Conservation (phyloP, 2,329 filamentous ascomycete species). For the Aspergillus latus region DNA sequence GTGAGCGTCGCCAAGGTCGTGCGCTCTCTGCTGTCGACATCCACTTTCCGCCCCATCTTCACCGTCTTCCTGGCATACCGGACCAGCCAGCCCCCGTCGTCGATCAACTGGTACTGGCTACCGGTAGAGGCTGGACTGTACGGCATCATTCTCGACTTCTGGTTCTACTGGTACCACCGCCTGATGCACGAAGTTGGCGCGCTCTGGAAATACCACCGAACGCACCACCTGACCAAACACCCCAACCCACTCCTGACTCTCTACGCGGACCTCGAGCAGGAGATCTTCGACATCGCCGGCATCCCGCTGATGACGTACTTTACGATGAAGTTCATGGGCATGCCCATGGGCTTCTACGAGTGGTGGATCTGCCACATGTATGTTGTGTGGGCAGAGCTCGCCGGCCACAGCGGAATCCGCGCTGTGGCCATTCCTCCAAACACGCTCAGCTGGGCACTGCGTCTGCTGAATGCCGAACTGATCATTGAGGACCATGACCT, state of each 20-base stretch:
- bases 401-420: slow-evolving; percentile 29
- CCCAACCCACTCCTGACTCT: slow-evolving; percentile 45
- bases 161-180: slow-evolving; percentile 44
- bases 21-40: slow-evolving; percentile 34
- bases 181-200: slow-evolving; percentile 43
- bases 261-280: slow-evolving; percentile 47
- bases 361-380: slow-evolving; percentile 51
- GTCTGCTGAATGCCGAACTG: slow-evolving; percentile 36
- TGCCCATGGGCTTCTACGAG: slow-evolving; percentile 50
- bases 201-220: slow-evolving; percentile 48
- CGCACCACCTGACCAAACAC: slow-evolving; percentile 49
- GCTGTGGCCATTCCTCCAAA: slow-evolving; percentile 37
- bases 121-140: slow-evolving; percentile 44
- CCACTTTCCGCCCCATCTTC: slow-evolving; percentile 36
- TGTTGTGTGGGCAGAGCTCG: slow-evolving; percentile 38
- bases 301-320: slow-evolving; percentile 44
- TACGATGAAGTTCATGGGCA: slow-evolving; percentile 36
- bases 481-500: slow-evolving; percentile 47
- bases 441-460: slow-evolving; percentile 37
- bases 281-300: slow-evolving; percentile 45
- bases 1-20: slow-evolving; percentile 37
- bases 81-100: slow-evolving; percentile 21
- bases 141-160: slow-evolving; percentile 47
- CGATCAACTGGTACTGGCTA: slow-evolving; percentile 38
- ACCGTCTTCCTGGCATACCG: slow-evolving; percentile 36